Base-by-base conservation (phyloP, 441 rosid species). In the Aleurites moluccanus region DNA sequence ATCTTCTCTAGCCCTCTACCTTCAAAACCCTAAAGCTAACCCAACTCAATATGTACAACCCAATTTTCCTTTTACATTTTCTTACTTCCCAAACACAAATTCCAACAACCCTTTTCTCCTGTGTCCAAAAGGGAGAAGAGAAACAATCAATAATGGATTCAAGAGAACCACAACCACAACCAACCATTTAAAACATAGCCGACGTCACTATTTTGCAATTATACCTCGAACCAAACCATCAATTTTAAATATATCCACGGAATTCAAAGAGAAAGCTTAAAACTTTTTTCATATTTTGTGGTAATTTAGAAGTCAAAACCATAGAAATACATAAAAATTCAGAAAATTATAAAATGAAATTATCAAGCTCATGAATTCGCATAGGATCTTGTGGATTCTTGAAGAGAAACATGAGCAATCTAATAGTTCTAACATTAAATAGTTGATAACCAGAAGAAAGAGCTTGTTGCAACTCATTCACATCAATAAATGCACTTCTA, bases 401-500 rank as follows among this genome's bases (percentile, higher is more conserved):
- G 85, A 87, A 89, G 64, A 92, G 85, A 68, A 86, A 91, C 87
- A 90, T 75, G 62, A 88, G 90, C 80, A 91, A 75, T 72, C 88
- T 78, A 53, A 88, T 79, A 68, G 94, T 92, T 73, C 88, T 77
- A 25, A 82, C 45, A 67, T 82, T 56, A 80, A 92, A 86, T 68
- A 85, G 75, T 38, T 84, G 84, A 56, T 88, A 83, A 0, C 83
- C 89, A 61, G 88, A 84, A 56, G 86, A 83, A 4, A 91, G 85
- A 63, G 94, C 96, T 44, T 80, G 81, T 28, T 81, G 89, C 78
- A 92, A 82, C 82, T 91, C 90, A 20, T 79, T 78, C 75, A 87
- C 98, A 35, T 92, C 89, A n/a, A 91, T 86, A 63, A 67, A 91
- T 38, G 94, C 91, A 70, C 87, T 88, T 67, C 92, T 50, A 45